Conservation (phyloP, 2,329 filamentous ascomycete species). For the Cladosporium sp. region DNA sequence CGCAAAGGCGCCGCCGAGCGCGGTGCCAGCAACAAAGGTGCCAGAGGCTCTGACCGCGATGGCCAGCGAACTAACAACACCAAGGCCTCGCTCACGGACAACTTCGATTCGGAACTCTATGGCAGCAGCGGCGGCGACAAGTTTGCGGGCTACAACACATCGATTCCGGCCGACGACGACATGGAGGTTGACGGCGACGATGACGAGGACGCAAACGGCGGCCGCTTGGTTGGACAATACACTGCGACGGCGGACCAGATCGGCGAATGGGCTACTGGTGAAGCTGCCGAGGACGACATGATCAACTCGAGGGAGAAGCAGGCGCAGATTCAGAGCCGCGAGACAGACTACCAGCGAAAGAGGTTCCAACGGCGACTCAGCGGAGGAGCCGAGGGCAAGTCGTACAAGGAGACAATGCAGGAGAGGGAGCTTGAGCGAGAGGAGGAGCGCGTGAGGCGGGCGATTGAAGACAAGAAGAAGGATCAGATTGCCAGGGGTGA, state of each 20-base stretch:
- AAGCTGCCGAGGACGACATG: constrained; percentile 89
- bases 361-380: constrained; percentile 86
- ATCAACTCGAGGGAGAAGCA: constrained; percentile 84
- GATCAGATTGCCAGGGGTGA: constrained; percentile 67
- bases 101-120: constrained; percentile 86
- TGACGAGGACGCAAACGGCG: constrained; percentile 65
- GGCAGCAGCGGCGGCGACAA: constrained; percentile 73
- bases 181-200: constrained; percentile 75
- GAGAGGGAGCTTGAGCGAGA: constrained; percentile 88
- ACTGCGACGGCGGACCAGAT: constrained; percentile 90
- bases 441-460: constrained; percentile 79
- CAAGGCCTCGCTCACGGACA: constrained; percentile 88
- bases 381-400: constrained; percentile 69
- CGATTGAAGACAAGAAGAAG: constrained; percentile 76
- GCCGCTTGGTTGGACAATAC: constrained; percentile 86
- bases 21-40: constrained; percentile 81
- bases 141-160: constrained; percentile 87
- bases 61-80: constrained; percentile 77
- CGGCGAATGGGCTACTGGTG: constrained; percentile 88
- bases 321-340: constrained; percentile 85
- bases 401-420: constrained; percentile 89
- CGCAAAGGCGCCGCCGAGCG: constrained; percentile 90
- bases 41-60: constrained; percentile 74
- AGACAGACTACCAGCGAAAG: constrained; percentile 97
- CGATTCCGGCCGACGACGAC: constrained; percentile 75